These are phyloP conservation scores for Lepidium africanum DNA, from an alignment of 345 rosid species.

Conservation along the genomic window DNA sequence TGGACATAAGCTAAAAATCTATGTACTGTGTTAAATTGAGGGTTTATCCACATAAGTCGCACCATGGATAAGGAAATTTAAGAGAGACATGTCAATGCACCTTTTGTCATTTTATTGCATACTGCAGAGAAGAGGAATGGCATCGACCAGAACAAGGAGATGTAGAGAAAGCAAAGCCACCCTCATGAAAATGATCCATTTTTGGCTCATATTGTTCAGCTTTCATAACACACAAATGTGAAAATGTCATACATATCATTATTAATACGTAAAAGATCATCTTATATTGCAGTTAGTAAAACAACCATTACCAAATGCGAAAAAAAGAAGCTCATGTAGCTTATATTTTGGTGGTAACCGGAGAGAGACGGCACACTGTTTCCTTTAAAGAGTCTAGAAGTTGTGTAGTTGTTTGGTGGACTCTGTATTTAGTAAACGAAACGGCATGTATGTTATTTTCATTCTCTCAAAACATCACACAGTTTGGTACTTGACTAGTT, in stretches of 20 bases:
- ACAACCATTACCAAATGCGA: background rate
- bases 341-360: background rate
- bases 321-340: background rate
- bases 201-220: background rate
- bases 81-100: background rate
- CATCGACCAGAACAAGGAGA: background rate
- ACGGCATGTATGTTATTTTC: background rate
- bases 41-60: no score
- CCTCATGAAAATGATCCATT: background rate
- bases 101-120: background rate
- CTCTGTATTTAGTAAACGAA: background rate
- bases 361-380: slow-evolving; percentile 5
- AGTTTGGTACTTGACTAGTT: background rate
- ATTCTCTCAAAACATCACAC: background rate
- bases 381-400: background rate
- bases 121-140: background rate
- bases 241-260: background rate
- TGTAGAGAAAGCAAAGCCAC: background rate
- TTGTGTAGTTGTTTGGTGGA: background rate
- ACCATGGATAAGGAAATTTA: no score
- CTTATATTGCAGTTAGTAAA: background rate
- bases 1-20: background rate
- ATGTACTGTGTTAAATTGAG: background rate
- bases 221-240: background rate
- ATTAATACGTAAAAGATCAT: background rate